Evolutionary conservation across 805 yeast species (phyloP).

Genomic region (Yarrowia sp.): DNA sequence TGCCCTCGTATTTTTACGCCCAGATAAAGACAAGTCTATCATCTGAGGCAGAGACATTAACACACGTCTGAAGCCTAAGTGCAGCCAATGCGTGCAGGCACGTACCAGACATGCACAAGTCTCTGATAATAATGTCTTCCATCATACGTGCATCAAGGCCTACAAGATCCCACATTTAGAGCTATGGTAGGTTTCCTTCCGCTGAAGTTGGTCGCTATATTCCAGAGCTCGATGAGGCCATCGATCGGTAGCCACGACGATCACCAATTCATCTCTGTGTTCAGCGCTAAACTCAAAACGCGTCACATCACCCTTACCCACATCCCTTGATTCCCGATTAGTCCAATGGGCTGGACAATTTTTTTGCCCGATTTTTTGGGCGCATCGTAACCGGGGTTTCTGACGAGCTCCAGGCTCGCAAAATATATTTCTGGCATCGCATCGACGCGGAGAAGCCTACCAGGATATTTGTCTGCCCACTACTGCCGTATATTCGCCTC

Average conservation of each 20-base stretch:
- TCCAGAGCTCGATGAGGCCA: too few species aligned
- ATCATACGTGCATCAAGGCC: too few species aligned
- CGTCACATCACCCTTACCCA: conserved; percentile 23
- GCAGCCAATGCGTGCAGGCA: neutral
- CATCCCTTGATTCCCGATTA: conserved; percentile 21
- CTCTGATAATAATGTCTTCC: neutral
- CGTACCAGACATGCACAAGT: neutral
- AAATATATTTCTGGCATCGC: neutral
- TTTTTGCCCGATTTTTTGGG: neutral
- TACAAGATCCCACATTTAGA: too few species aligned
- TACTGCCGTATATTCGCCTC: neutral
- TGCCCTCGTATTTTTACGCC: too few species aligned
- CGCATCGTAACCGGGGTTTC: neutral
- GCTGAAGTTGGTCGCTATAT: too few species aligned
- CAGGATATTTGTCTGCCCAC: neutral
- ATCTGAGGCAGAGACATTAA: too few species aligned
- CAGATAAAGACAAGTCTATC: too few species aligned
- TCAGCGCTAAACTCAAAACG: conserved; percentile 11
- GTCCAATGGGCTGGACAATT: conserved; percentile 2
- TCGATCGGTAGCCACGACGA: too few species aligned
- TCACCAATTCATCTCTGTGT: neutral
- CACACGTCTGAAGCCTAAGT: neutral
- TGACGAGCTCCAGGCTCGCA: neutral
- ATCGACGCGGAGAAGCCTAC: neutral
- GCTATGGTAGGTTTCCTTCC: too few species aligned